Percentiles rank a stretch among this genome's conserved stretches.
Evolutionary conservation across 1,139 yeast species (phyloP).

Genomic region (Chernovozyma aurita): DNA sequence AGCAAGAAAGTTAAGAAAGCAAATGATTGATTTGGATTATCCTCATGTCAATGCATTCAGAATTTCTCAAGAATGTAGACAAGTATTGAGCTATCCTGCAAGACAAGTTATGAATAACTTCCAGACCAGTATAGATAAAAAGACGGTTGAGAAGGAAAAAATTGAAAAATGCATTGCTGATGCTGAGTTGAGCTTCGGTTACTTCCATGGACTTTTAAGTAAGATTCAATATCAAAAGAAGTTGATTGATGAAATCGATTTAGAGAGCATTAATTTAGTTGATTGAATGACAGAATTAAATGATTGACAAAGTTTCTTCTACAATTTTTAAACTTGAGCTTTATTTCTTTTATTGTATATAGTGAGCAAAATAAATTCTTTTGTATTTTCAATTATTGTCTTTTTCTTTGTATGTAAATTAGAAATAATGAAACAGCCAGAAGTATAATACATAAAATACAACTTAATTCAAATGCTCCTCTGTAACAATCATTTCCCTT

Average conservation of each 20-base stretch:
- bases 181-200: conserved; percentile 56
- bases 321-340: no score
- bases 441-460: conserved; percentile 20
- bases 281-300: conserved; percentile 21
- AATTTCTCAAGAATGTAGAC: conserved; percentile 75
- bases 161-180: conserved; percentile 50
- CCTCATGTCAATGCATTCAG: conserved; percentile 74
- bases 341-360: not conserved
- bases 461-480: conserved; percentile 30
- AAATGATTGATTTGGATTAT: conserved; percentile 66
- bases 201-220: conserved; percentile 52
- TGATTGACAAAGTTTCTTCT: not conserved
- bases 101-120: conserved; percentile 78
- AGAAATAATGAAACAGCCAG: conserved; percentile 19
- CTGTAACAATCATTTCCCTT: conserved; percentile 35
- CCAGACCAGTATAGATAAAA: conserved; percentile 65
- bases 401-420: conserved; percentile 24
- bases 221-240: conserved; percentile 45
- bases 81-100: conserved; percentile 76
- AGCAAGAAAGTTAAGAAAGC: conserved; percentile 63
- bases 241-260: conserved; percentile 45
- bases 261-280: conserved; percentile 47
- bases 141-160: conserved; percentile 55
- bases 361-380: not conserved
- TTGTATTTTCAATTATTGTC: not conserved